Evolutionary conservation across 2,329 filamentous ascomycete genomes (phyloP), one percentile per base, ranked within the genome.

Genomic region (Epicoccum nigrum): DNA sequence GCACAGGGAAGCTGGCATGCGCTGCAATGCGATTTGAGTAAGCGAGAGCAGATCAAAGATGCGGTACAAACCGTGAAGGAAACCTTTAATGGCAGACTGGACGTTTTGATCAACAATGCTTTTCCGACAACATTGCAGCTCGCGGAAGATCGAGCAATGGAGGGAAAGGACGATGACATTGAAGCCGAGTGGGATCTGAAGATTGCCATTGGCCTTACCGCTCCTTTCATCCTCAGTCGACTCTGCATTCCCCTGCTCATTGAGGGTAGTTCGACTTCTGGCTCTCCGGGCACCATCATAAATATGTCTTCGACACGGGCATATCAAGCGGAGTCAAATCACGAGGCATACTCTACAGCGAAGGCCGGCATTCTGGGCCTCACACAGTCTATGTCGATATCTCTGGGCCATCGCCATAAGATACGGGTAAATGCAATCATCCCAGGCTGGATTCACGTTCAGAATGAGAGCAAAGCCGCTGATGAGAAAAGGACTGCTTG

Each of bases 391-490:
- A 75, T 81, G 75, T 74, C 77, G 9, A 72, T 79, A 7, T 77
- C 75, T 31, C 64, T 81, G 12, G 75, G 73, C 1, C 69, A 75
- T 40, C 62, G 68, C 3, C 72, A 75, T 35, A 72, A 74, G 9
- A 74, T 82, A 20, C 69, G 77, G 4, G 77, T 79, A 20, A 82
- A 81, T 54, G 74, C 78, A 0, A 76, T 82, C 13, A 59, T 81
- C 27, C 79, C 78, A 0, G 79, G 80, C 0, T 82, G 80, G 80
- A 79, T 83, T 38, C 73, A 81, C 57, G 79, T 81, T 7, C 67
- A 60, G 38, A 70, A 80, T 37, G 76, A 78, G 63, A 73, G 67
- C 33, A 69, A 70, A 54, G 61, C 62, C 31, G 76, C 67, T 2
- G 76, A 81, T 58, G 73, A 76, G 57, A 63, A 70, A 32, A 72